phyloP scores from a whole-genome alignment of 2,329 filamentous ascomycete genomes.

The Fusarium udum region DNA sequence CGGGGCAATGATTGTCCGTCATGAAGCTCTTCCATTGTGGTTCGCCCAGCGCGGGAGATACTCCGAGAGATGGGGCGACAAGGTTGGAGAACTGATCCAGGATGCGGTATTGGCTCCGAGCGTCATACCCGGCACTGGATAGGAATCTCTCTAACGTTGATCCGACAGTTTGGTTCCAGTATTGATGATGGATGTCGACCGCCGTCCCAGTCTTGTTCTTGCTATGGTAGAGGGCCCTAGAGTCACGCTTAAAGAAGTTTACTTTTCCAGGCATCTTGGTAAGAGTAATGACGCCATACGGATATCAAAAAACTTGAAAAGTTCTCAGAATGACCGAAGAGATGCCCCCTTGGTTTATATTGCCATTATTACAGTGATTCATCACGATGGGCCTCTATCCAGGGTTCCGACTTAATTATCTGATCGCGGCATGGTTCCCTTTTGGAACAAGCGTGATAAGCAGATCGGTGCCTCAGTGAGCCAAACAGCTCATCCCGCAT shows the following conservation, averaged over 20 bases:
- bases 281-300: accelerated
- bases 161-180: constrained; percentile 5
- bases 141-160: neutral
- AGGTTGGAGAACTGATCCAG: neutral
- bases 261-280: neutral
- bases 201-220: neutral
- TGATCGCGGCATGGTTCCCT: neutral
- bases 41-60: neutral
- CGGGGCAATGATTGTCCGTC: constrained; percentile 51
- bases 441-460: neutral
- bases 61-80: neutral
- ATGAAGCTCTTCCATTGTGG: constrained; percentile 50
- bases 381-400: neutral
- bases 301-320: neutral
- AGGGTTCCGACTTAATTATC: accelerated
- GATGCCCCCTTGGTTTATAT: neutral
- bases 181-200: neutral
- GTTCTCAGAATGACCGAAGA: accelerated
- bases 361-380: accelerated
- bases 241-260: too few species aligned
- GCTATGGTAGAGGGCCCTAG: neutral
- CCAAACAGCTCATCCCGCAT: neutral
- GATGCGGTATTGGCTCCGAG: neutral
- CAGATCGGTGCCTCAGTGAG: neutral
- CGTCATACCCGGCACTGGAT: neutral